A percentile compares a stretch with the other conserved stretches of the same genome.
Evolutionary conservation across 495 filamentous ascomycete species (phyloP).

Genomic region (Xylaria bambusicola): DNA sequence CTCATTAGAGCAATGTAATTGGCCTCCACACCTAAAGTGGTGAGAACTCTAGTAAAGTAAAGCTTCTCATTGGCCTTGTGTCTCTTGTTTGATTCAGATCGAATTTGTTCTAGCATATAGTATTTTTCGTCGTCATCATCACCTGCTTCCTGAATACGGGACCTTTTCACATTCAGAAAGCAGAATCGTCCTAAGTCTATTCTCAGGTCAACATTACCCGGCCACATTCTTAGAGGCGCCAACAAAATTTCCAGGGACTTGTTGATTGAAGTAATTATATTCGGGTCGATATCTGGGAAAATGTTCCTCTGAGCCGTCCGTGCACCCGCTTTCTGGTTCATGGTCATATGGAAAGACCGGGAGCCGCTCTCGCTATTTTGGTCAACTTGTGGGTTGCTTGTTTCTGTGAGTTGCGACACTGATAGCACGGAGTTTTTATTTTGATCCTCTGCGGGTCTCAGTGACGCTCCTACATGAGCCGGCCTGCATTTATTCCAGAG

Average conservation of each 20-base stretch:
- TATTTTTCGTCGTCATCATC: constrained; percentile 13
- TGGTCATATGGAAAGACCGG: constrained; percentile 26
- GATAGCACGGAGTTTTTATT: not conserved
- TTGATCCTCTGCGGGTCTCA: not conserved
- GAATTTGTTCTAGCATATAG: constrained; percentile 25
- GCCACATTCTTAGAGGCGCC: constrained; percentile 25
- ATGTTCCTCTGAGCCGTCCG: not conserved
- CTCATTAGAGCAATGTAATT: constrained; percentile 35
- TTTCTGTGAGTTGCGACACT: not conserved
- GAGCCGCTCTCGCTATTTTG: constrained; percentile 18
- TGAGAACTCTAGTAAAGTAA: constrained; percentile 47
- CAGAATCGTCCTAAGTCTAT: constrained; percentile 48
- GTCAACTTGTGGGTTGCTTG: constrained; percentile 4
- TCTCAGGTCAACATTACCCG: constrained; percentile 39
- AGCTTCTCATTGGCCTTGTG: constrained; percentile 19
- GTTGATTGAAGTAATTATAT: constrained; percentile 14
- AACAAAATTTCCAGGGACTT: constrained; percentile 28
- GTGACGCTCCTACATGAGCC: not conserved
- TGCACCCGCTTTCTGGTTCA: constrained; percentile 34
- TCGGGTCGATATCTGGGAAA: constrained; percentile 8
- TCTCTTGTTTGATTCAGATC: constrained; percentile 23
- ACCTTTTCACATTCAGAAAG: constrained; percentile 24
- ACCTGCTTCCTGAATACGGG: constrained; percentile 25
- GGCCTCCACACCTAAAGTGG: constrained; percentile 37
- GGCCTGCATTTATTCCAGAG: constrained; percentile 1